Evolutionary conservation across 192 early-diverging fungal species (phyloP), one percentile per base, ranked within the genome.

Genomic region (Spinellus fusiger): DNA sequence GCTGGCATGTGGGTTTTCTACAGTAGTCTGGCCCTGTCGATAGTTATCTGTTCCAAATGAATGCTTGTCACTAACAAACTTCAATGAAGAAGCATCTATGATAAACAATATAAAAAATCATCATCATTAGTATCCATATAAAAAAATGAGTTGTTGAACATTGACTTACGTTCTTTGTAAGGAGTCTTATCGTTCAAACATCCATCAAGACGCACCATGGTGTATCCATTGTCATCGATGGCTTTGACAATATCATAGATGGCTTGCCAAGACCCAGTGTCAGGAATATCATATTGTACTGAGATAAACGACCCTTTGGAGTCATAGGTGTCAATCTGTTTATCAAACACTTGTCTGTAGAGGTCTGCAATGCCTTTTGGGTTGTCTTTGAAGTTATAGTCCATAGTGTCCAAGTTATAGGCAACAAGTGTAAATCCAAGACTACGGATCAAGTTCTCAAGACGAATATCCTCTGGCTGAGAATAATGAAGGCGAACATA

Each of bases 151-250:
- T 4, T 25, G 4, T 52, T 10, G 8, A 0, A 35, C 26, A 37
- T 12, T 29, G 3, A 47, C 64, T 60, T 67, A 67, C 65, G 55
- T 35, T 76, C 65, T 48, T 77, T 76, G 64, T 80, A 80, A 1
- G 78, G 78, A 0, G 25, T 27, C 23, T 65, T 76, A 38, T 80
- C 78, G n/a, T 74, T 73, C n/a, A 69, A 61, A 57, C 78, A 80
- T 6, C 78, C 78, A 48, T 80, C 78, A 54, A 80, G 46, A 25
- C 78, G 69, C 5, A 80, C 78, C 78, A 80, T 80, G 49, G 73
- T 76, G 37, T 80, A 80, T 5, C 62, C 75, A 38, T 74, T 59
- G 2, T 69, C 56, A 51, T 77, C 69, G 29, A 80, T 68, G 16
- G 72, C 37, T 6, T 60, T 48, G 48, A 80, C 63, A 28, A 74